Evolutionary conservation across 169 alveolate species (phyloP), one percentile per base, ranked within the genome.

Genomic region (Toxoplasma gondii): DNA sequence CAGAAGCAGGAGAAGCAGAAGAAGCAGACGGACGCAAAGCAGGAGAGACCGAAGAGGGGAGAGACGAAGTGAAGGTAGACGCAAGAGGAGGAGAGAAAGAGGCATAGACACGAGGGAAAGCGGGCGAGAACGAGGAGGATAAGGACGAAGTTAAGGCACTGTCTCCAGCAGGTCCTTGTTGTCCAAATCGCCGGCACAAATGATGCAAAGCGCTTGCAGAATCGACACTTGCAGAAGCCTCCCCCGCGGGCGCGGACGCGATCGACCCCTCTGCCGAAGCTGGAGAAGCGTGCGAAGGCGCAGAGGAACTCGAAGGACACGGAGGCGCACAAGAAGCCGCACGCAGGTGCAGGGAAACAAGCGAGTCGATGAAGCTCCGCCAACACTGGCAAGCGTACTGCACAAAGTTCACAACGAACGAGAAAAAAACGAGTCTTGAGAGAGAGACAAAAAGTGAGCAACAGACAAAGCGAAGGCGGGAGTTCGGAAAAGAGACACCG

Each of bases 351-450:
- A 82, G 90, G 27, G 90, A 24, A 41, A 82, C 90, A 2, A 82
- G 54, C 1, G 90, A 22, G 90, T 82, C 90, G 69, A 82, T 44
- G 41, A 39, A 43, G 67, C 90, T 82, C 24, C 90, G 53, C 90
- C 90, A 82, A 49, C 90, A 82, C 67, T 82, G 90, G 39, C 90
- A 82, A 4, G 90, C 90, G 64, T 41, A 82, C 90, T 82, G 90
- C 1, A 82, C 38, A 38, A 10, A 78, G 44, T 12, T 19, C 9
- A 19, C 67, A 53, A 27, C 74, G 74, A 4, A 49, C 58, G 12
- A 49, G 58, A 49, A 12, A 49, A 4, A 49, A 4, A 49, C 58
- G 12, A 4, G 58, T 4, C 4, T 12, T 4, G 58, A 7, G 12
- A 49, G 58, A 4, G 58, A 49, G 22, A 49, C 4, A 12, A 12